Conservation (phyloP, 2,329 filamentous ascomycete species). For the Ophiostoma populinum region DNA sequence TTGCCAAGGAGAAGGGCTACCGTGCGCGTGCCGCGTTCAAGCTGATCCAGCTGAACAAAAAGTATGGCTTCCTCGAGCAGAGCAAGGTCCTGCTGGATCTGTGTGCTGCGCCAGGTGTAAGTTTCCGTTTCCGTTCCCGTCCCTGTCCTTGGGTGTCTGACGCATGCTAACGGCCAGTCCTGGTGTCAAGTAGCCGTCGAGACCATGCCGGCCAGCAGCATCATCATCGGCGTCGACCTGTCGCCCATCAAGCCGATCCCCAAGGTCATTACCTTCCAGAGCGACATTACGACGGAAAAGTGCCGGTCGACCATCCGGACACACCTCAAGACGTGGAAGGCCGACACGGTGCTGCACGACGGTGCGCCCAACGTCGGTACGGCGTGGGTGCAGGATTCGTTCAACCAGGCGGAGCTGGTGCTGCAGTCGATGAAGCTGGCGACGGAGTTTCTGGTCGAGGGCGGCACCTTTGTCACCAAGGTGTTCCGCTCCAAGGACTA, state of each 20-base stretch:
- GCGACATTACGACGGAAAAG: slow-evolving; percentile 95
- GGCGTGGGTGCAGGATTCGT: slow-evolving; percentile 95
- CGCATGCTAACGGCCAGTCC: slow-evolving; percentile 33
- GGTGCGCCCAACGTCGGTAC: slow-evolving; percentile 96
- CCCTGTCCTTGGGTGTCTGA: neutral
- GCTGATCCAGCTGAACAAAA: slow-evolving; percentile 95
- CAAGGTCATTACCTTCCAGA: slow-evolving; percentile 85
- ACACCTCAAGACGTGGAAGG: slow-evolving; percentile 91
- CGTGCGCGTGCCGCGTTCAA: slow-evolving; percentile 94
- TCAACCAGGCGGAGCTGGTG: slow-evolving; percentile 87
- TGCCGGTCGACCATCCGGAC: slow-evolving; percentile 76
- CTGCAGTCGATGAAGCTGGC: slow-evolving; percentile 84
- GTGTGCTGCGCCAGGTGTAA: slow-evolving; percentile 82
- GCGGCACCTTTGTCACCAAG: slow-evolving; percentile 91
- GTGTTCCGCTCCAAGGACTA: slow-evolving; percentile 96
- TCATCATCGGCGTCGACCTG: slow-evolving; percentile 90
- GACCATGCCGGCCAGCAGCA: slow-evolving; percentile 75
- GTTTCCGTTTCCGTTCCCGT: slow-evolving; percentile 16
- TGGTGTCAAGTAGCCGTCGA: slow-evolving; percentile 96
- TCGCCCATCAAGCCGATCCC: slow-evolving; percentile 92
- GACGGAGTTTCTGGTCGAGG: slow-evolving; percentile 77
- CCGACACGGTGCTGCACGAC: slow-evolving; percentile 88
- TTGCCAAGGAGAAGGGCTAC: slow-evolving; percentile 97
- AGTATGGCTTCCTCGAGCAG: slow-evolving; percentile 95
- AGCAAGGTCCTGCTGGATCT: slow-evolving; percentile 94